Percentiles rank a stretch among this genome's conserved stretches.
Conservation (phyloP, 1,139 yeast species). For the Meyerozyma elateridarum region DNA sequence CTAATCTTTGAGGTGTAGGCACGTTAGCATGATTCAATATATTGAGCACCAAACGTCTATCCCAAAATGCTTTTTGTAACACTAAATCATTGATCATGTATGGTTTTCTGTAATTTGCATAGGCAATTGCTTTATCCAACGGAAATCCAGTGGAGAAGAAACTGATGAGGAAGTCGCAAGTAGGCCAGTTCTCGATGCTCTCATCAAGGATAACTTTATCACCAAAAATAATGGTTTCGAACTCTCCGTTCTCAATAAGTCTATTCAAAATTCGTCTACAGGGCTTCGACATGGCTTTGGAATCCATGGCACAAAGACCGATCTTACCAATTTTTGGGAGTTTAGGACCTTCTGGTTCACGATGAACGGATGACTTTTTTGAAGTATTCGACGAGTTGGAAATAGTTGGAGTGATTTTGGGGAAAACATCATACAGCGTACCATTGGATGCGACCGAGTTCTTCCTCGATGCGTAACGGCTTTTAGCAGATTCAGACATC, state of each 20-base stretch:
- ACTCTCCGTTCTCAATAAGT: constrained; percentile 87
- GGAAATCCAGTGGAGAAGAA: constrained; percentile 97
- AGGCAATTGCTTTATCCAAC: constrained; percentile 87
- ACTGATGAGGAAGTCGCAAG: constrained; percentile 90
- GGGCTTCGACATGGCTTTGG: constrained; percentile 93
- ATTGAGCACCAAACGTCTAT: constrained; percentile 80
- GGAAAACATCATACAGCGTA: constrained; percentile 13
- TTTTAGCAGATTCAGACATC: constrained; percentile 10
- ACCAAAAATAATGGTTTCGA: constrained; percentile 94
- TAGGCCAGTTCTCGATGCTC: constrained; percentile 93
- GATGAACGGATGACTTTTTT: constrained; percentile 42
- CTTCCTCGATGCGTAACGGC: constrained; percentile 15
- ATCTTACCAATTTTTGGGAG: constrained; percentile 83
- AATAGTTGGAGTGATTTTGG: constrained; percentile 30
- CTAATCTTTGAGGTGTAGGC: constrained; percentile 83
- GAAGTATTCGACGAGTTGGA: constrained; percentile 37
- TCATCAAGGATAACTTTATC: constrained; percentile 96
- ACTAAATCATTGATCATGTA: constrained; percentile 82
- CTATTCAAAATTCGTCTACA: constrained; percentile 87
- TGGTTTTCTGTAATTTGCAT: constrained; percentile 87
- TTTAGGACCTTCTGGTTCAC: constrained; percentile 42
- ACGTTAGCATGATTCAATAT: constrained; percentile 80
- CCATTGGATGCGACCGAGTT: constrained; percentile 20
- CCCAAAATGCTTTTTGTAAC: constrained; percentile 94
- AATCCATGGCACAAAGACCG: constrained; percentile 99